phyloP scores from a whole-genome alignment of 2,329 filamentous ascomycete genomes.

The Cylindrodendrum hubeiense region DNA sequence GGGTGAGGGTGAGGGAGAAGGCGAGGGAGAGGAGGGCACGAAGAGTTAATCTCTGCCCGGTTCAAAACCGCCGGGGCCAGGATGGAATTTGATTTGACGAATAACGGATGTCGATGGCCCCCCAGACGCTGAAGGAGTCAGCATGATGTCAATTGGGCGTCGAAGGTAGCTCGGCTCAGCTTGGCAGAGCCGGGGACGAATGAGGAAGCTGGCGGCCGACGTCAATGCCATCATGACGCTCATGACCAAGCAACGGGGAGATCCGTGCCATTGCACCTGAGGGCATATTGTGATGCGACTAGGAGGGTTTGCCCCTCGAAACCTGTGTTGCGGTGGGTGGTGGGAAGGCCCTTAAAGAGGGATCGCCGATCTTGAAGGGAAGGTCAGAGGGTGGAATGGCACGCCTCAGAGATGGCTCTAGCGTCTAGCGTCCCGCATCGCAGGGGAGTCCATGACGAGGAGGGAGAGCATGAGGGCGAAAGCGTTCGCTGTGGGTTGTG shows the following conservation, averaged over 20 bases:
- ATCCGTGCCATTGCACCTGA: conserved; percentile 6
- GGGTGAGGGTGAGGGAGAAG: neutral
- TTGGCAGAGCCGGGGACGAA: conserved; percentile 35
- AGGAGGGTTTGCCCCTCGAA: conserved; percentile 26
- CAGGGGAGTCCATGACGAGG: neutral
- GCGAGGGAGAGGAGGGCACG: neutral
- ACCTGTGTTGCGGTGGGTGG: conserved; percentile 24
- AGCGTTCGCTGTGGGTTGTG: neutral
- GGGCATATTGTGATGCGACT: conserved; percentile 20
- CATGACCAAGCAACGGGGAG: conserved; percentile 13
- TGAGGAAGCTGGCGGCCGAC: conserved; percentile 33
- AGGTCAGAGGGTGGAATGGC: conserved; percentile 23
- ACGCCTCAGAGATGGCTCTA: conserved; percentile 21
- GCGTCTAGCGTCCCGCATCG: conserved; percentile 13
- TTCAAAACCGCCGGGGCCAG: conserved; percentile 6
- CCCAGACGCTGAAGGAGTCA: conserved; percentile 27
- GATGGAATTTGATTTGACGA: conserved; percentile 24
- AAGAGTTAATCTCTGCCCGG: neutral
- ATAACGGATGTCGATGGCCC: conserved; percentile 16
- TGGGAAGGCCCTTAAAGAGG: conserved; percentile 17
- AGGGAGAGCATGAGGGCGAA: neutral
- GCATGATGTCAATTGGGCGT: conserved; percentile 42
- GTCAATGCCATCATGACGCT: conserved; percentile 28
- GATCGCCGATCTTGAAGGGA: conserved; percentile 41
- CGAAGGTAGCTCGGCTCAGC: conserved; percentile 29